These are phyloP conservation scores for Pyracantha coccinea DNA, from an alignment of 331 rosid species.

Conservation along the genomic window DNA sequence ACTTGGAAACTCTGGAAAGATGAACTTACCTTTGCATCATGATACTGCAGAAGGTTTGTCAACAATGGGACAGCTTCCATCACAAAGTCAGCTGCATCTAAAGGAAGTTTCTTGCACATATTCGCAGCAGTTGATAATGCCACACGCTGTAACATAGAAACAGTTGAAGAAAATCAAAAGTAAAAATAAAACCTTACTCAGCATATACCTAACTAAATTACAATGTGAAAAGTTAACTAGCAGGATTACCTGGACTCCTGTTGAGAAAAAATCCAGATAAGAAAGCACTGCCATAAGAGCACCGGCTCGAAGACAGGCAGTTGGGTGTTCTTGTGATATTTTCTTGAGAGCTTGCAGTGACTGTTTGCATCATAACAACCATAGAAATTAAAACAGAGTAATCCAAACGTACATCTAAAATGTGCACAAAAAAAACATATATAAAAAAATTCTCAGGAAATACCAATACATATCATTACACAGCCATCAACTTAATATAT, in stretches of 20 bases:
- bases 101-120: constrained; percentile 99
- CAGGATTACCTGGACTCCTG: constrained; percentile 85
- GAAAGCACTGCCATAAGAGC: constrained; percentile 99
- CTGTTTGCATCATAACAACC: constrained; percentile 43
- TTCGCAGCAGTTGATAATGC: constrained; percentile 99
- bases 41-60: constrained; percentile 96
- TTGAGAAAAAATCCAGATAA: constrained; percentile 87
- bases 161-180: background rate
- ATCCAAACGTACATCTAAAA: background rate
- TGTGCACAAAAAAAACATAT: background rate
- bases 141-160: constrained; percentile 60
- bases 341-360: constrained; percentile 98
- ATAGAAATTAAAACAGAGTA: constrained; percentile 14
- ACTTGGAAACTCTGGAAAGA: background rate
- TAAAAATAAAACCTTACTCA: background rate
- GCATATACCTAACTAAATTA: background rate
- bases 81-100: constrained; percentile 98
- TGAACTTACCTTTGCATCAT: constrained; percentile 77
- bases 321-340: constrained; percentile 98
- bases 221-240: background rate
- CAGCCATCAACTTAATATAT: background rate
- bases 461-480: background rate
- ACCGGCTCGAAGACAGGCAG: constrained; percentile 98
- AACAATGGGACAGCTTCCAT: constrained; percentile 98
- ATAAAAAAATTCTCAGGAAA: background rate